A percentile compares a stretch with the other conserved stretches of the same genome.
phyloP scores from a whole-genome alignment of 208 protist genomes.

The Porcisia hertigi region DNA sequence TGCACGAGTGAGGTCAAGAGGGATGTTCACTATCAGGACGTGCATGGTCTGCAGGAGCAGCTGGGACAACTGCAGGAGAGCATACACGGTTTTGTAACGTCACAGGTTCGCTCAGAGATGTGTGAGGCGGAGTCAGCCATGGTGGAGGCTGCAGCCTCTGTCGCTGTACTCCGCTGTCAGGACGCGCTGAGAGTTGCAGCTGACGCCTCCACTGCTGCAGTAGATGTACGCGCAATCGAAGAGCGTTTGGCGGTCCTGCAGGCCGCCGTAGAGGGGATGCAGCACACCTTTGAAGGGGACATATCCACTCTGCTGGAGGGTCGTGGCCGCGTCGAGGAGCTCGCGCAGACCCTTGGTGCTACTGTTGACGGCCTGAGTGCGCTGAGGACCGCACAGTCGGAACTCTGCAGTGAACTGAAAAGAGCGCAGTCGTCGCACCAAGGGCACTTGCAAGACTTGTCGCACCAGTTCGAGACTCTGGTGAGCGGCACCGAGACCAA shows the following conservation, averaged over 20 bases:
- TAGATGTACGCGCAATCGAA: not conserved
- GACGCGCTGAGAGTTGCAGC: not conserved
- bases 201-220: not conserved
- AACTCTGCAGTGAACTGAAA: constrained; percentile 2
- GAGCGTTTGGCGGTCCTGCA: not conserved
- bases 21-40: not conserved
- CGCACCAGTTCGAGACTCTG: constrained; percentile 5
- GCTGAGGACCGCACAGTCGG: not conserved
- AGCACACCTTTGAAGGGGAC: not conserved
- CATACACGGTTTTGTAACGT: not conserved
- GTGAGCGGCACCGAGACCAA: not conserved
- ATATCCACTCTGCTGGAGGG: constrained; percentile 2
- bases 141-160: not conserved
- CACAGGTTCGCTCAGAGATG: constrained; percentile 1
- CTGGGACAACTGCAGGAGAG: constrained; percentile 1
- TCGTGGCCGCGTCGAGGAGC: not conserved
- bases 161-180: constrained; percentile 2
- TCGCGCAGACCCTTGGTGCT: not conserved
- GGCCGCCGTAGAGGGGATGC: constrained; percentile 3
- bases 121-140: not conserved
- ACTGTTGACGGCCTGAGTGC: constrained; percentile 5
- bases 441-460: not conserved
- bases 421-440: not conserved
- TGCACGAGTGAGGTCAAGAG: not conserved
- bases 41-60: constrained; percentile 5